Evolutionary conservation across 371 early-diverging fungal species (phyloP).

Genomic region (Mortierella sp.): DNA sequence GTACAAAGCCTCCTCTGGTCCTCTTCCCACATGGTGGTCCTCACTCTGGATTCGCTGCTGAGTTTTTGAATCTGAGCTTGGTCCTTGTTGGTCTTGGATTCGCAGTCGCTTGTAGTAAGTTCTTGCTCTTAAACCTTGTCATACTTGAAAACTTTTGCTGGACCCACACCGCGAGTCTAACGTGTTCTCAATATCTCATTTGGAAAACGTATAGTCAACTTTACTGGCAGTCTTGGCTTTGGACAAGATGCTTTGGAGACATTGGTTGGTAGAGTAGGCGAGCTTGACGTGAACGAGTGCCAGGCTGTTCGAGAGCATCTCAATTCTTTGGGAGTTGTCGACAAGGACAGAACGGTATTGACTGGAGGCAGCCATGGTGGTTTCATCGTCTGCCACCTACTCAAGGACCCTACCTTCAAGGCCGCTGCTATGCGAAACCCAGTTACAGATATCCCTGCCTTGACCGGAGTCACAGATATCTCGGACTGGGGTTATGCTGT

Average conservation of each 20-base stretch:
- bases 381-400: constrained; percentile 70
- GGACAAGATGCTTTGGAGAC: constrained; percentile 70
- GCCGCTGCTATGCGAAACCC: constrained; percentile 78
- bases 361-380: constrained; percentile 83
- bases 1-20: constrained; percentile 57
- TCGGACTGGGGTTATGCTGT: constrained; percentile 70
- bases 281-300: constrained; percentile 70
- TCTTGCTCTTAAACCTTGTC: not conserved
- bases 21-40: constrained; percentile 79
- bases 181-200: not conserved
- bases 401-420: constrained; percentile 59
- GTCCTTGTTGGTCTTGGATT: constrained; percentile 65
- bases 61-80: constrained; percentile 53
- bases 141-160: not conserved
- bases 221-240: constrained; percentile 78
- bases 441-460: constrained; percentile 72
- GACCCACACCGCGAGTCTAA: not conserved
- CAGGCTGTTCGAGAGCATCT: constrained; percentile 53
- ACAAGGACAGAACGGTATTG: constrained; percentile 56
- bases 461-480: constrained; percentile 69
- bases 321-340: constrained; percentile 41
- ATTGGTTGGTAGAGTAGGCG: constrained; percentile 73
- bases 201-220: constrained; percentile 64
- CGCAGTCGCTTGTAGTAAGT: constrained; percentile 55
- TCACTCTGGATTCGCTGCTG: constrained; percentile 63